Evolutionary conservation across 495 filamentous ascomycete genomes (phyloP), one percentile per base, ranked within the genome.

Genomic region (Aspergillus ostianus): DNA sequence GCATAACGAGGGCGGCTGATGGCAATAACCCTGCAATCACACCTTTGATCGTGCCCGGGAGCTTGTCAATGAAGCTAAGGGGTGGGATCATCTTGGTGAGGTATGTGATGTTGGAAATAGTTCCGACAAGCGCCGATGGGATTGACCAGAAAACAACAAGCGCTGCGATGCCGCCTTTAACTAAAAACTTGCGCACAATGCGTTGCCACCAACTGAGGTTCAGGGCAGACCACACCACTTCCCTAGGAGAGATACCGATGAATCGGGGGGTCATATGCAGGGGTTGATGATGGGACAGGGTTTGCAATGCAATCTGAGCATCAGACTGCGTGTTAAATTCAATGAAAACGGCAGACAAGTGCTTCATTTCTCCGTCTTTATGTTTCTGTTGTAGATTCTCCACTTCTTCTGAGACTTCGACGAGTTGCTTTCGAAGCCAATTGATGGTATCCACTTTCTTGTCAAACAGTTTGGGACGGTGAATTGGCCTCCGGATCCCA

Each of bases 131-230:
- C 12, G 86, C 89, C 17, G 95, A 90, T 3, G 92, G 92, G 56
- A 97, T 87, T 4, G 92, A 90, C 90, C 90, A 96, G 74, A 97
- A 96, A 60, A 97, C 83, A 64, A 97, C 88, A 70, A 95, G 72
- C 30, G 84, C 90, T 19, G 79, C 76, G 59, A 96, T 85, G 64
- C 89, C 87, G 41, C 81, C 86, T 45, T 85, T 77, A 12, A 89
- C 86, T 15, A 79, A 75, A 51, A 89, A 84, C 64, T 81, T 77
- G 53, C 91, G 89, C 26, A 92, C 65, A 51, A 93, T 81, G 19
- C 82, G 76, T 68, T 93, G 88, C 87, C 87, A 92, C 91, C 91
- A 95, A 51, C 85, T 87, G 58, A 97, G 86, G 52, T 83, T 81
- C 51, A 96, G 73, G 19, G 91, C 88, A 23, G 77, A 84, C 92